These are phyloP conservation scores for Camelina sativa DNA, from an alignment of 345 rosid species.

Conservation along the genomic window DNA sequence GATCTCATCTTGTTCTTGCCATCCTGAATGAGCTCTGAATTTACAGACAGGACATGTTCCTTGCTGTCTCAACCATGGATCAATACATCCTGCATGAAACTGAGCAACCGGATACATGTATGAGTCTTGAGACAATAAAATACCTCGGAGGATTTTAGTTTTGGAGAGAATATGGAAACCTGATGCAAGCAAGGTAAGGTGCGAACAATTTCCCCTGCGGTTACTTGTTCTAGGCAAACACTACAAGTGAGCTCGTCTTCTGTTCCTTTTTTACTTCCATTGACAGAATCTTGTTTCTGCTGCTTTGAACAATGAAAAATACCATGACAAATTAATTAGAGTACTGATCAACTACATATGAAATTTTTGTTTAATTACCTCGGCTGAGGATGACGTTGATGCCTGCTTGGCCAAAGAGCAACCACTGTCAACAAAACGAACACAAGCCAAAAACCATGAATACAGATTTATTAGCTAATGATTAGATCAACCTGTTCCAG, in stretches of 20 bases:
- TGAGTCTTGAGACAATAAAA: neutral
- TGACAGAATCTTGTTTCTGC: conserved; percentile 57
- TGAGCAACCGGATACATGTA: conserved; percentile 38
- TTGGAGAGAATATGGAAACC: conserved; percentile 44
- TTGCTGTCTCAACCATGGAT: conserved; percentile 81
- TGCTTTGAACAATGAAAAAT: conserved; percentile 37
- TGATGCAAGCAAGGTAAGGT: conserved; percentile 82
- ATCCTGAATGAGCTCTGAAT: conserved; percentile 66
- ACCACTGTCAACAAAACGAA: conserved; percentile 49
- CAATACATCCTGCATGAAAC: conserved; percentile 85
- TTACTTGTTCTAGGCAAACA: conserved; percentile 87
- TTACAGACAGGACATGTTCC: conserved; percentile 91
- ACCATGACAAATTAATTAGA: neutral
- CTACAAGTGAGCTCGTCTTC: conserved; percentile 78
- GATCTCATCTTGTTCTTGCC: conserved; percentile 56
- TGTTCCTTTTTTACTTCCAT: conserved; percentile 49
- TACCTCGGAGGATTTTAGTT: neutral
- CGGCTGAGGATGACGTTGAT: conserved; percentile 61
- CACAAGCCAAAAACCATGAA: conserved; percentile 1
- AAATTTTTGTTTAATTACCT: conserved; percentile 49
- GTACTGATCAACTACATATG: neutral
- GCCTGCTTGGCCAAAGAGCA: conserved; percentile 55
- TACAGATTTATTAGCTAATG: neutral
- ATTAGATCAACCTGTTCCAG: neutral
- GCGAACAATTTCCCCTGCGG: conserved; percentile 64